Percentiles rank a stretch among this genome's conserved stretches.
Evolutionary conservation across 139 green algal genomes (phyloP).

Genomic region (Chlorella sp.): DNA sequence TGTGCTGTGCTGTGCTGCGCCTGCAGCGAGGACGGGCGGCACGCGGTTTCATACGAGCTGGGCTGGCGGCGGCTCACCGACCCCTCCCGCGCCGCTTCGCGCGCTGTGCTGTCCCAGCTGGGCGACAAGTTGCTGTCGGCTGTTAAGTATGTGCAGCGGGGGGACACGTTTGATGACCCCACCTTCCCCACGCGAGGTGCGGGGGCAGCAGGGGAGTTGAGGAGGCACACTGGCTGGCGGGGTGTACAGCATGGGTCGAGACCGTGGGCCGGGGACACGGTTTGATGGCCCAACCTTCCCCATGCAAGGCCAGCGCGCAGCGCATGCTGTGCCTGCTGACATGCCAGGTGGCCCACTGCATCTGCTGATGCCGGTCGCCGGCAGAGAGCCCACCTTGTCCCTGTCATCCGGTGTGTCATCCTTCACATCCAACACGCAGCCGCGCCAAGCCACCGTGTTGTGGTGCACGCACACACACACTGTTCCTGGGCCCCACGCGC

Average conservation of each 20-base stretch:
- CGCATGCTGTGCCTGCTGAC: no score
- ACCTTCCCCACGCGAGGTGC: conserved; percentile 30
- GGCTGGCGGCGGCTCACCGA: conserved; percentile 72
- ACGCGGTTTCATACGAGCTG: conserved; percentile 71
- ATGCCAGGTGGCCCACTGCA: background rate
- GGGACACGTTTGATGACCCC: conserved; percentile 35
- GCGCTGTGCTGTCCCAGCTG: conserved; percentile 59
- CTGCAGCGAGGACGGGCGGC: conserved; percentile 56
- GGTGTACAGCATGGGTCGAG: background rate
- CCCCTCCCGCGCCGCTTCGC: conserved; percentile 53
- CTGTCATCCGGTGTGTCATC: no score
- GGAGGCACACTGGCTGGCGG: no score
- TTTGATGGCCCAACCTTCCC: background rate
- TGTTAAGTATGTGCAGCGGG: conserved; percentile 55
- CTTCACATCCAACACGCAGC: no score
- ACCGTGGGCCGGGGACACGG: background rate
- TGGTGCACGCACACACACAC: background rate
- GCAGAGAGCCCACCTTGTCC: no score
- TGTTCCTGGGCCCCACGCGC: background rate
- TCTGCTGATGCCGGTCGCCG: background rate
- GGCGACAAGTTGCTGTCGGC: conserved; percentile 77
- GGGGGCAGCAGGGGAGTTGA: no score
- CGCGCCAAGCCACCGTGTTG: no score
- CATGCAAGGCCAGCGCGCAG: no score
- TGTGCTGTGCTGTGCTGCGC: background rate